These are phyloP conservation scores for Paecilomyces formosus DNA, from an alignment of 2,329 filamentous ascomycete genomes.

Conservation along the genomic window DNA sequence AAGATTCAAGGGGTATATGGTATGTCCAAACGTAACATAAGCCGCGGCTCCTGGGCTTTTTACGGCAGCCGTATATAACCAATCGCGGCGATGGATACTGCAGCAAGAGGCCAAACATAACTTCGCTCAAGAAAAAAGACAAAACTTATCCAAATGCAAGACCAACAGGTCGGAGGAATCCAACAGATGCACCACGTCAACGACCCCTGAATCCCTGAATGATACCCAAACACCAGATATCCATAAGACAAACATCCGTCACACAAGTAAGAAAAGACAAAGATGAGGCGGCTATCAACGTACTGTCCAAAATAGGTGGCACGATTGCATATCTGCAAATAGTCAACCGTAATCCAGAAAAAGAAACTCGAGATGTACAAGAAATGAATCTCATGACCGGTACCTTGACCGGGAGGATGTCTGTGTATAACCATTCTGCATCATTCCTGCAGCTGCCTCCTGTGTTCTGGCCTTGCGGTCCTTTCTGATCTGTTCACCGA, in stretches of 20 bases:
- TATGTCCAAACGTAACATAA: background rate
- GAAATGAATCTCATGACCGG: background rate
- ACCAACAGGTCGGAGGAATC: background rate
- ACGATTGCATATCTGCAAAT: background rate
- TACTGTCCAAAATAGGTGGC: background rate
- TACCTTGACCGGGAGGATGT: background rate
- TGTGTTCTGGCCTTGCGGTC: constrained; percentile 26
- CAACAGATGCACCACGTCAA: background rate
- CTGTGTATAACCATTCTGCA: background rate
- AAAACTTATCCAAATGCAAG: background rate
- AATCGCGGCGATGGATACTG: background rate
- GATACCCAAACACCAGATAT: background rate
- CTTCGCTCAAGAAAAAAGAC: background rate
- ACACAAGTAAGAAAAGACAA: background rate
- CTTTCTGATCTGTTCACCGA: constrained; percentile 38
- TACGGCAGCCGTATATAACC: background rate
- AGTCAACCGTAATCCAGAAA: background rate
- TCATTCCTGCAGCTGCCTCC: constrained; percentile 4
- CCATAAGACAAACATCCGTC: background rate
- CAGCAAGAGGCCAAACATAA: background rate
- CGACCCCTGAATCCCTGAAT: background rate
- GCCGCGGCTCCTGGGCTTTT: background rate
- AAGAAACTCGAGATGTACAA: background rate
- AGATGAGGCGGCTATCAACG: background rate
- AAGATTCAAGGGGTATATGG: background rate